Conservation (phyloP, 352 stramenopile genomes). For the Pelagophyceae sp. region DNA sequence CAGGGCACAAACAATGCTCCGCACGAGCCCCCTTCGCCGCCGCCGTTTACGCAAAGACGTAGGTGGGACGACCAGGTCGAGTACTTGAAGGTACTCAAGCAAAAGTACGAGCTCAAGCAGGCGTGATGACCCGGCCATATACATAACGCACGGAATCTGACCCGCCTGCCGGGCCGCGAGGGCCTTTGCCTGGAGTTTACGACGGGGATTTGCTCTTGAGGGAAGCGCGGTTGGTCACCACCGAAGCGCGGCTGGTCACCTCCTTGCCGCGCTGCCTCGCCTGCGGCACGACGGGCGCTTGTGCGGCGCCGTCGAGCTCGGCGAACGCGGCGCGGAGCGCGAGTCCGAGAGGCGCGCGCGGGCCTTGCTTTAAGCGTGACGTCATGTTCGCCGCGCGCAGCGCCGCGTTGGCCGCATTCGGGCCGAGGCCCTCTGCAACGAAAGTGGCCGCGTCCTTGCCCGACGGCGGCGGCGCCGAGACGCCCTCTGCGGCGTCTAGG, state of each 20-base stretch:
- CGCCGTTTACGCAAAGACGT: too few relatives aligned
- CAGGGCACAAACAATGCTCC: too few relatives aligned
- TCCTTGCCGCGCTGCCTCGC: too few relatives aligned
- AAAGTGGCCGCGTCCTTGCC: background rate
- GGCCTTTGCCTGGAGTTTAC: too few relatives aligned
- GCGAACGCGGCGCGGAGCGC: background rate
- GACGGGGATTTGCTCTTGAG: too few relatives aligned
- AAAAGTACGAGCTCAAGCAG: slow-evolving; percentile 27
- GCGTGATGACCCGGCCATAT: background rate
- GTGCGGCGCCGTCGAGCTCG: background rate
- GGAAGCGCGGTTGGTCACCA: too few relatives aligned
- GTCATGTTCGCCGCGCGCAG: background rate
- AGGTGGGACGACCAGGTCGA: slow-evolving; percentile 38
- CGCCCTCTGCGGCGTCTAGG: background rate
- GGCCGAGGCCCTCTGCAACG: background rate
- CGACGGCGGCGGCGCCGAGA: background rate
- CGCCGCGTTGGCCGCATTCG: background rate
- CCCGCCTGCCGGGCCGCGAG: too few relatives aligned
- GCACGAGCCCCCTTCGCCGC: too few relatives aligned
- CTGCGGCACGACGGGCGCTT: background rate
- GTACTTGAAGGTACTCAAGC: slow-evolving; percentile 26
- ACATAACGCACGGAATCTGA: too few relatives aligned
- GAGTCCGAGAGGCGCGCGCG: slow-evolving; percentile 7
- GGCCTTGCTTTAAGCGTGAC: background rate
- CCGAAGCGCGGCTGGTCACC: too few relatives aligned